Base-by-base conservation (phyloP, 2,329 filamentous ascomycete genomes). In the Lecanoromycetidae sp. region DNA sequence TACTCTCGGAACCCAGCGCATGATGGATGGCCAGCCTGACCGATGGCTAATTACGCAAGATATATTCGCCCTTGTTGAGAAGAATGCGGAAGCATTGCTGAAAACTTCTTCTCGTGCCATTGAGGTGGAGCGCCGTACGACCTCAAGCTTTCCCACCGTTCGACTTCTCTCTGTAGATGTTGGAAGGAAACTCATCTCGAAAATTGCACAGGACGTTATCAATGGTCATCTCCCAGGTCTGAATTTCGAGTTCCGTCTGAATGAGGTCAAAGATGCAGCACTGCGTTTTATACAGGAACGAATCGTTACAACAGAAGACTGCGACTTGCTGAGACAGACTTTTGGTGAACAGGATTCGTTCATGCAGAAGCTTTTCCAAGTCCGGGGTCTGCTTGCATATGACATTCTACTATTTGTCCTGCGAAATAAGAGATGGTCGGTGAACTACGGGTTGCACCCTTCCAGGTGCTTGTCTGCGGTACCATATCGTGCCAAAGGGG, bases 401-500 rank as follows among this genome's bases (percentile, higher is more conserved):
- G 72, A 76, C 0, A 63, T 84, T 0, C 55, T 84, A 0, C 54
- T 55, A 0, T 80, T 79, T 48, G 65, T 64, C 0, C 61, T 84
- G 0, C 59, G 62, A 0, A 60, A 71, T 12, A 84, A 83, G 54
- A 64, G 79, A 1, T 85, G 76, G 75, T 62, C 74, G 3, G 79
- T 85, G 0, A 72, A 82, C 45, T 85, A 79, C 49, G 80, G 81
- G 0, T 63, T 75, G 0, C 71, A 77, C 54, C 50, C 55, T 10
- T 13, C 32, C 3, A 12, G 43, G 3, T 32, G 26, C n/a, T 7
- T 33, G 3, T 23, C 20, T 1, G 41, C 81, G 0, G 82, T 86
- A 0, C 82, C 82, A 0, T 86, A 72, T 40, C 68, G 75, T 9
- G 79, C 79, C 0, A 84, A 85, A 48, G 82, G 79, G 2, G 66